Conservation (phyloP, 2,329 filamentous ascomycete genomes). For the Cladosporium sphaerospermum region DNA sequence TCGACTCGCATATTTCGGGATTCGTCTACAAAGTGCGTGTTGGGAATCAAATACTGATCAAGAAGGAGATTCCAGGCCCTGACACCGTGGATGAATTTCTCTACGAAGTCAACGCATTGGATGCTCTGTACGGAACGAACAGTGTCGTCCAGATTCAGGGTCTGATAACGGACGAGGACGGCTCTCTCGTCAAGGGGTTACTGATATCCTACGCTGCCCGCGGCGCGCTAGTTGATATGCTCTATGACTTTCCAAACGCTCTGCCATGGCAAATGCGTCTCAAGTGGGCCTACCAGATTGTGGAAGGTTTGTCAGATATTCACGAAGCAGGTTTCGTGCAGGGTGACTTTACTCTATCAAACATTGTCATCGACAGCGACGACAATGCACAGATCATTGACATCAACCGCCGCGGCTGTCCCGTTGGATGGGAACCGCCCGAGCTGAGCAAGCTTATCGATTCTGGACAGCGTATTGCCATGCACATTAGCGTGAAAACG, state of each 20-base stretch:
- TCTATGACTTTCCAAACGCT: conserved; percentile 67
- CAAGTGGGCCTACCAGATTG: conserved; percentile 86
- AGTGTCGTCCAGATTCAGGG: conserved; percentile 84
- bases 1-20: conserved; percentile 89
- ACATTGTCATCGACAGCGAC: conserved; percentile 83
- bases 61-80: conserved; percentile 95
- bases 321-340: conserved; percentile 96
- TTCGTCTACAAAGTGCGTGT: conserved; percentile 92
- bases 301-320: conserved; percentile 82
- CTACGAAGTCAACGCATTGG: conserved; percentile 95
- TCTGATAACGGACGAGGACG: conserved; percentile 74
- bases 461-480: conserved; percentile 81
- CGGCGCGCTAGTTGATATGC: conserved; percentile 81
- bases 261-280: conserved; percentile 68
- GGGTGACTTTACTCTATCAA: conserved; percentile 93
- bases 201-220: conserved; percentile 82
- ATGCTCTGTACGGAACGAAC: conserved; percentile 62
- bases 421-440: conserved; percentile 94
- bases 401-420: conserved; percentile 94
- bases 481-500: conserved; percentile 98
- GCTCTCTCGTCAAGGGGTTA: conserved; percentile 73
- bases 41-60: conserved; percentile 67
- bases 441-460: conserved; percentile 82
- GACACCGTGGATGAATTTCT: conserved; percentile 95
- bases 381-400: conserved; percentile 95